phyloP scores from a whole-genome alignment of 495 filamentous ascomycete genomes.

The Daldinia vernicosa region DNA sequence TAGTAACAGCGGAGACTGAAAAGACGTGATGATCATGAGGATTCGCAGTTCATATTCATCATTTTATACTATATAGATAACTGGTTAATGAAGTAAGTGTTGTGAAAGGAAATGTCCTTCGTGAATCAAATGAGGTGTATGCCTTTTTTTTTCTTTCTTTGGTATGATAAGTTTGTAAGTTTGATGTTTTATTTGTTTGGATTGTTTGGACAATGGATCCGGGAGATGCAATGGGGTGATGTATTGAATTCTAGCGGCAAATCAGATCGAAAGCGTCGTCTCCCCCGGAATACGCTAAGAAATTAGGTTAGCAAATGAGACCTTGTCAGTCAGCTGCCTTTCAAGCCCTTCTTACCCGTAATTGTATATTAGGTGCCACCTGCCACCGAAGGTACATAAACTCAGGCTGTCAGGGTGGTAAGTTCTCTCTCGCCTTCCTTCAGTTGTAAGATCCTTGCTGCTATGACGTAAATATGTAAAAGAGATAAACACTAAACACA shows the following conservation, averaged over 20 bases:
- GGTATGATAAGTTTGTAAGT: neutral
- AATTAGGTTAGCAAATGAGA: neutral
- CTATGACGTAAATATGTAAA: neutral
- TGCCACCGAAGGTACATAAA: neutral
- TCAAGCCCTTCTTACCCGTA: neutral
- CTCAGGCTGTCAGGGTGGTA: neutral
- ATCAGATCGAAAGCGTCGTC: conserved; percentile 13
- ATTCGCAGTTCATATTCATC: conserved; percentile 1
- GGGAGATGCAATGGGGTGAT: conserved; percentile 16
- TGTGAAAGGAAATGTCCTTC: conserved; percentile 6
- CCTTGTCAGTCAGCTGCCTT: neutral
- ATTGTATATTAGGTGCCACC: neutral
- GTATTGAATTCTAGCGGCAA: conserved; percentile 1
- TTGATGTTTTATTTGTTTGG: conserved; percentile 11
- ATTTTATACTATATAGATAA: conserved; percentile 27
- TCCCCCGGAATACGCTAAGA: conserved; percentile 32
- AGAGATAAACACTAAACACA: neutral
- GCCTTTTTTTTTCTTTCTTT: conserved; percentile 17
- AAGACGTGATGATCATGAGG: conserved; percentile 9
- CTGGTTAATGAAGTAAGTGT: neutral
- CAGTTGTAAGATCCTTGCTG: neutral
- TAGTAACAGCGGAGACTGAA: conserved; percentile 10
- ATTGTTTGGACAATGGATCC: conserved; percentile 9
- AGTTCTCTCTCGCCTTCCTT: neutral
- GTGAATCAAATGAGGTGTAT: neutral